Percentiles rank a stretch among this genome's conserved stretches.
phyloP scores from a whole-genome alignment of 306 rosid species.

The Fragaria nilgerrensis region DNA sequence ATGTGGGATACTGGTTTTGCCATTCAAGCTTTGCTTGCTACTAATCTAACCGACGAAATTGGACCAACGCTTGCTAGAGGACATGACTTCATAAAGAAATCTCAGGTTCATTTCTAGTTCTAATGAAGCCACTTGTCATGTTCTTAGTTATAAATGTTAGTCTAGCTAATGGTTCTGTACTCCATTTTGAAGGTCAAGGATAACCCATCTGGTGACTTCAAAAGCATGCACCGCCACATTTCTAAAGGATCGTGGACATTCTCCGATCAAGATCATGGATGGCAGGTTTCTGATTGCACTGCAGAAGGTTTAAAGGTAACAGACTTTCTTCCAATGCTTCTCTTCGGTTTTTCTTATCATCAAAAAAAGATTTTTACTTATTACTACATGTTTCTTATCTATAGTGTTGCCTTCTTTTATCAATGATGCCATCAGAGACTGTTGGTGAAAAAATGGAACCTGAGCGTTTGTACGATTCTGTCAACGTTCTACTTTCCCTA shows the following conservation, averaged over 20 bases:
- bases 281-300: conserved; percentile 80
- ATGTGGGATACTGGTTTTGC: conserved; percentile 62
- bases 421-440: conserved; percentile 49
- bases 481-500: conserved; percentile 53
- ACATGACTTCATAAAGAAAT: conserved; percentile 61
- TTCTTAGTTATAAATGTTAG: not conserved
- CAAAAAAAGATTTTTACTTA: not conserved
- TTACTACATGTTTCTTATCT: not conserved
- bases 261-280: conserved; percentile 77
- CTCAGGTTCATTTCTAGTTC: conserved; percentile 39
- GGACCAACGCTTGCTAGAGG: conserved; percentile 47
- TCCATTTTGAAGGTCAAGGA: conserved; percentile 42
- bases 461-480: conserved; percentile 45
- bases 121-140: not conserved
- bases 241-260: conserved; percentile 81
- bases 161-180: not conserved
- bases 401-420: conserved; percentile 67
- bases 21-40: conserved; percentile 64
- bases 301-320: conserved; percentile 73
- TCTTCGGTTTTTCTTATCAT: not conserved
- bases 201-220: conserved; percentile 61
- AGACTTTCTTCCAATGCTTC: not conserved
- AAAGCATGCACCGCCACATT: conserved; percentile 61
- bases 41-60: conserved; percentile 47
- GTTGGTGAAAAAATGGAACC: conserved; percentile 66